Base-by-base conservation (phyloP, 2,329 filamentous ascomycete genomes). In the Colletotrichum plurivorum region DNA sequence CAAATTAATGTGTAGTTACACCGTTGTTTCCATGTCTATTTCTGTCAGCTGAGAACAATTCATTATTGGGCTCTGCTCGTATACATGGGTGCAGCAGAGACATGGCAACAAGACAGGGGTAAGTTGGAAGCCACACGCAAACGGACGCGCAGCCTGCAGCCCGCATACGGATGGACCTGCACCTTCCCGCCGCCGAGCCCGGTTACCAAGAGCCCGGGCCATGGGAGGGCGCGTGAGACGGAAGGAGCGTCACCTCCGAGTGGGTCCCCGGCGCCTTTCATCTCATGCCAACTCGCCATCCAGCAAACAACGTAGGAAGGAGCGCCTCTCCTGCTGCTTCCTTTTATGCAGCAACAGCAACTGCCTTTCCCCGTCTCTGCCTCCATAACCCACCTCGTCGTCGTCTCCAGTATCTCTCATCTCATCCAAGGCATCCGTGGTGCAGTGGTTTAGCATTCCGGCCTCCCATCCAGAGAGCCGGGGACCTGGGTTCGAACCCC, bases 371-470 rank as follows among this genome's bases (percentile, higher is more conserved):
- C 20, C 36, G 36, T 41, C 5, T 20, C 4, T 6, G 10, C 2
- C 51, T 48, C 13, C 13, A 12, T 41, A 2, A 41, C 0, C 0
- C n/a, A 3, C 16, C 8, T 45, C 16, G 18, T 39, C 20, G 6
- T 16, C 20, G n/a, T 10, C 12, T 31, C 48, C 22, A 46, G 6
- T 16, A 66, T 52, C 66, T 48, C 43, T 57, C 60, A 65, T 43
- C 41, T 15, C 13, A 52, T 52, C 16, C 48, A 68, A 45, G 10
- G 66, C 66, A 57, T 54, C 43, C 49, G 66, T 69, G 62, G 62
- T 69, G 66, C 66, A 69, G 66, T 66, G 66, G 66, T 69, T 64
- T 69, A 69, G 66, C 66, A 69, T 69, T 66, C 66, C 62, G 57
- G 62, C 66, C 66, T 69, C 62, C 66, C 66, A 69, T 15, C 6